Base-by-base conservation (phyloP, 306 rosid species). In the Medicago ruthenica region DNA sequence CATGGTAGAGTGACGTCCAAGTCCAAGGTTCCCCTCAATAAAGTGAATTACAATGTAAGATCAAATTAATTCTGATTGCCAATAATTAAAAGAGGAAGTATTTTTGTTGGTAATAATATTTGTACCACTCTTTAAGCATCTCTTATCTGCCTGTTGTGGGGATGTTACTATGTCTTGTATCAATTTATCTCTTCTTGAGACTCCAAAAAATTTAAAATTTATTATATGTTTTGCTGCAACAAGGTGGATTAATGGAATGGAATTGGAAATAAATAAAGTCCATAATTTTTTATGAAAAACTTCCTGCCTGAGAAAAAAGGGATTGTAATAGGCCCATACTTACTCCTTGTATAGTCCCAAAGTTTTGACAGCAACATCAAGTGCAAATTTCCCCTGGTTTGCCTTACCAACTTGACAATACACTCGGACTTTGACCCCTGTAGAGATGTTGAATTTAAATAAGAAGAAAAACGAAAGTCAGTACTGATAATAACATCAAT, bases 351-450 rank as follows among this genome's bases (percentile, higher is more conserved):
- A 94, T 37, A 88, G 60, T 64, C 85, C 93, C 78, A 94, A 92
- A 24, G 95, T 90, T 86, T 57, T 86, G 36, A 88, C 95, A 57
- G 91, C 98, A 44, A 94, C 97, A 55, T 88, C 22, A 84, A 94
- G 85, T 2, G 98, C 98, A 88, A 94, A 90, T 72, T 88, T 86
- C 79, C 96, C 98, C 67, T 90, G 96, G 68, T 80, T 86, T 81
- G 88, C 87, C 90, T 90, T 91, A 12, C 97, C 97, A 78, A 88
- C 90, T 85, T 91, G 97, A 86, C 89, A 82, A 79, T 94, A 94
- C 44, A 94, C 98, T 76, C 97, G 89, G 63, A 94, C 97, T 80
- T 88, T 94, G 83, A 94, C 76, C 70, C 98, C 98, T 94, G 83
- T 15, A 51, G n/a, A 82, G 62, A 83, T n/a, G 51, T 63, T 57